These are phyloP conservation scores for Colletotrichum caudatum DNA, from an alignment of 2,329 filamentous ascomycete genomes.

Conservation along the genomic window DNA sequence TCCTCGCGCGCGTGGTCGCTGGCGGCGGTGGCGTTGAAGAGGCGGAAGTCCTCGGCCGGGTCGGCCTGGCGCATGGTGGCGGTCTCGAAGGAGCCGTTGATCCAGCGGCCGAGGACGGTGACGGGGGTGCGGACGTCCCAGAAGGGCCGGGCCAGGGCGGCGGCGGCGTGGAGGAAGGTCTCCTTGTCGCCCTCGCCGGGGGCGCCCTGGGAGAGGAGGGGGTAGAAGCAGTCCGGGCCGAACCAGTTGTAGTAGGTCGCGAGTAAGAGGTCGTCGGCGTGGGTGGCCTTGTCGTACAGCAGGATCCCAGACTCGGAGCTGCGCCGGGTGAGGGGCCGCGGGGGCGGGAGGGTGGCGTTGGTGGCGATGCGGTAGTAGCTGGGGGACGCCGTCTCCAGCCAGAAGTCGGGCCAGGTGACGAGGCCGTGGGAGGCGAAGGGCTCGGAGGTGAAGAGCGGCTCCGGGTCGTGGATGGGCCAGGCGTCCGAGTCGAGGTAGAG, in stretches of 20 bases:
- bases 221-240: conserved; percentile 64
- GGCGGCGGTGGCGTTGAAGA: conserved; percentile 40
- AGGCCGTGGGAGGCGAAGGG: conserved; percentile 65
- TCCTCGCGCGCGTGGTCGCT: conserved; percentile 38
- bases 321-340: conserved; percentile 48
- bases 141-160: conserved; percentile 54
- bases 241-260: conserved; percentile 68
- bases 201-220: conserved; percentile 58
- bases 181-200: conserved; percentile 62
- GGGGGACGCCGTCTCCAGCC: conserved; percentile 56
- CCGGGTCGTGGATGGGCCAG: conserved; percentile 58
- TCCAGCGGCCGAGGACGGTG: conserved; percentile 49
- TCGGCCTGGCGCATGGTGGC: conserved; percentile 50
- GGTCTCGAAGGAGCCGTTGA: conserved; percentile 46
- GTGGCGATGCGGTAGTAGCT: conserved; percentile 60
- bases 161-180: conserved; percentile 59
- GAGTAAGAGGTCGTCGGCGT: conserved; percentile 60
- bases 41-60: conserved; percentile 47
- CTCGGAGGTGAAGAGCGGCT: conserved; percentile 61
- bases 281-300: conserved; percentile 60
- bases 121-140: conserved; percentile 54
- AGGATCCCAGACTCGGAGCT: conserved; percentile 63
- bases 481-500: conserved; percentile 70
- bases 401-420: conserved; percentile 70
- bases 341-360: conserved; percentile 46